Evolutionary conservation across 2,329 filamentous ascomycete genomes (phyloP).

Genomic region (Cercospora zeina): DNA sequence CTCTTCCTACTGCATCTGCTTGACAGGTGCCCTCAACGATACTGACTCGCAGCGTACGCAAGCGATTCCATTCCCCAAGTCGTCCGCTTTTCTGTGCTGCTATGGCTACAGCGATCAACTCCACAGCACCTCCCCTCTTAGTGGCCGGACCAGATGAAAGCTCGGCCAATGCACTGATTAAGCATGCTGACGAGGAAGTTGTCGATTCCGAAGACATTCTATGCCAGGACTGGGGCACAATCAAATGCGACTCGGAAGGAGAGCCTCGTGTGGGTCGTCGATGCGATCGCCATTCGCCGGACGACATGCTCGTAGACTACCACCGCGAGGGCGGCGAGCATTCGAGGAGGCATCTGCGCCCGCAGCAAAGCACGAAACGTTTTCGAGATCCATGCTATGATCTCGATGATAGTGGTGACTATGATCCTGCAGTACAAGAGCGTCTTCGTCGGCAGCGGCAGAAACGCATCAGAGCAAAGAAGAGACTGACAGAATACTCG

Average conservation of each 20-base stretch:
- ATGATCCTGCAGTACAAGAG: background rate
- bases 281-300: background rate
- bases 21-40: background rate
- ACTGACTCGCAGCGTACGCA: background rate
- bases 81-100: background rate
- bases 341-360: background rate
- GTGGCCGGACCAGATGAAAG: background rate
- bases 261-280: background rate
- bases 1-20: background rate
- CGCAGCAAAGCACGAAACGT: conserved; percentile 4
- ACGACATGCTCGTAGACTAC: background rate
- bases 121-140: background rate
- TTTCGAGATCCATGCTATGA: conserved; percentile 6
- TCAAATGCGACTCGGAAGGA: background rate
- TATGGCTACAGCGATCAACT: background rate
- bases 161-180: background rate
- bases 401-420: conserved; percentile 8
- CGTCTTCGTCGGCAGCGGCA: background rate
- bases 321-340: background rate
- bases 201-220: background rate
- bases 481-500: background rate
- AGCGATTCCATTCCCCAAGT: background rate
- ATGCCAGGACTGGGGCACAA: background rate
- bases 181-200: background rate
- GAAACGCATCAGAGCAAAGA: conserved; percentile 7